phyloP scores from a whole-genome alignment of 192 early-diverging fungal genomes.

The Coemansia interrupta region DNA sequence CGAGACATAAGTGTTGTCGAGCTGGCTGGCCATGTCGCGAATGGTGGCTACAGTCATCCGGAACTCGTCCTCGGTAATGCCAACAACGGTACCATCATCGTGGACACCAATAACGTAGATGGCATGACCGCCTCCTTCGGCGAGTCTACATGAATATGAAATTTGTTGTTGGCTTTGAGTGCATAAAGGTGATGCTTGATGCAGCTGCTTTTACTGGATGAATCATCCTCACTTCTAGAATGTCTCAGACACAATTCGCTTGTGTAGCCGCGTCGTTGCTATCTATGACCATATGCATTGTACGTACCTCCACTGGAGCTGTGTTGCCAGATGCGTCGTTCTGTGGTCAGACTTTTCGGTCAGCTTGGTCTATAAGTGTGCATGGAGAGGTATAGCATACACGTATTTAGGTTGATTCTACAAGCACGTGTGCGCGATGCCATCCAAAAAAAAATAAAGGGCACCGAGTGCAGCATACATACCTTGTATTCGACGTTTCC shows the following conservation, averaged over 20 bases:
- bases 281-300: background rate
- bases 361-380: conserved; percentile 48
- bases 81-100: conserved; percentile 79
- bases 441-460: too few species aligned
- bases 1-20: conserved; percentile 32
- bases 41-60: conserved; percentile 24
- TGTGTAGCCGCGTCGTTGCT: background rate
- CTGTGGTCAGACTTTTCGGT: conserved; percentile 33
- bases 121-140: conserved; percentile 83
- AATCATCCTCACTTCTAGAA: conserved; percentile 5
- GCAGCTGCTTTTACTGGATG: background rate
- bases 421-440: too few species aligned
- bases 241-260: background rate
- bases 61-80: conserved; percentile 54
- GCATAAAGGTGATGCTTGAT: background rate
- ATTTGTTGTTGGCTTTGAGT: background rate
- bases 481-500: conserved; percentile 94
- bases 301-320: conserved; percentile 80
- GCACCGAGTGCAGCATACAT: conserved; percentile 41
- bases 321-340: conserved; percentile 82
- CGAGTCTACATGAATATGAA: conserved; percentile 57
- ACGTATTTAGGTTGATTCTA: too few species aligned
- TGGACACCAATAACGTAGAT: conserved; percentile 87
- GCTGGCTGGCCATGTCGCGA: conserved; percentile 32
- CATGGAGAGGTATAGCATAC: conserved; percentile 46